These are phyloP conservation scores for Hordeum marinum DNA, from an alignment of 176 grass and related monocot species.

Conservation along the genomic window DNA sequence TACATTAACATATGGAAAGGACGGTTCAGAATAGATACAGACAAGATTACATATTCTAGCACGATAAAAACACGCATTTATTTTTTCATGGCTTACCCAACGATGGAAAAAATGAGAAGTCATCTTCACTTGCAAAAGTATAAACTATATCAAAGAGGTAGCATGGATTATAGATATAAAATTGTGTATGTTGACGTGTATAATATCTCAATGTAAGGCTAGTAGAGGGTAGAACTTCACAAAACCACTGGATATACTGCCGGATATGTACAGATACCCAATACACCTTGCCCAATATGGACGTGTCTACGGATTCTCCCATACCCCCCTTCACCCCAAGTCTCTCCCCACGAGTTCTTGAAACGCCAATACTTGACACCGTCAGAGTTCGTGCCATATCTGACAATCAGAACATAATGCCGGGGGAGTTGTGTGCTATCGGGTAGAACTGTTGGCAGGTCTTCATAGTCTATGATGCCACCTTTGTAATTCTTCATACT, in stretches of 20 bases:
- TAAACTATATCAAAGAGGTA: too few relatives aligned
- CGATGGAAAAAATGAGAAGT: too few relatives aligned
- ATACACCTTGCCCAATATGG: neutral
- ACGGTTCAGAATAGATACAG: too few relatives aligned
- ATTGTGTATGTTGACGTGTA: too few relatives aligned
- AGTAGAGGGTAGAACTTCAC: too few relatives aligned
- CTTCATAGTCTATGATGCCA: neutral
- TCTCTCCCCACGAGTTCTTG: neutral
- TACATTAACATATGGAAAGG: too few relatives aligned
- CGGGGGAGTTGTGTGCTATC: neutral
- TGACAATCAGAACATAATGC: neutral
- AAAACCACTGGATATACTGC: neutral
- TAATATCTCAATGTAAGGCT: too few relatives aligned
- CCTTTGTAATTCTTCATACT: neutral
- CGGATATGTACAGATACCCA: neutral
- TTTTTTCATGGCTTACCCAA: too few relatives aligned
- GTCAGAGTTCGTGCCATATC: neutral
- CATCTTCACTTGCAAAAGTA: too few relatives aligned
- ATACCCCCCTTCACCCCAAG: neutral
- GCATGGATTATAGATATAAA: too few relatives aligned
- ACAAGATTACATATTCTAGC: too few relatives aligned
- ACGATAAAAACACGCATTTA: too few relatives aligned
- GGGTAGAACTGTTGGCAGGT: neutral
- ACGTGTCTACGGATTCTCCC: neutral
- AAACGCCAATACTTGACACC: neutral